Evolutionary conservation across 1,284 basidiomycete species (phyloP), one percentile per base, ranked within the genome.

Genomic region (Cutaneotrichosporon dermatis): DNA sequence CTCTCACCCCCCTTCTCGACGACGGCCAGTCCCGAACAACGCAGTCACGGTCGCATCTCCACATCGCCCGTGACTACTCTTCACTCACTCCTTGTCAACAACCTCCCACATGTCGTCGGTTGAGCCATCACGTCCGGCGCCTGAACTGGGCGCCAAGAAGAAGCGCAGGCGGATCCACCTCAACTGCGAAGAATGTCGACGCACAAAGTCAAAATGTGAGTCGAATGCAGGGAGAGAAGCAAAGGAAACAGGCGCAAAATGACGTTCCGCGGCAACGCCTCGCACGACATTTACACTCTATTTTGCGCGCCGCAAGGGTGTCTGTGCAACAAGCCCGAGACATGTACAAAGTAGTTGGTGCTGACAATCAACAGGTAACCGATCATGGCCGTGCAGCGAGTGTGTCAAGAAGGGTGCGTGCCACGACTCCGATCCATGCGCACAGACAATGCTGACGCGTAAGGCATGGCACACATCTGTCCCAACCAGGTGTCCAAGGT

Each of bases 121-220:
- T 39, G 51, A 42, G 25, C 51, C 9, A 15, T 25, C 40, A 10
- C 25, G 40, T 25, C 40, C 25, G 9, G 15, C 5, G 6, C 40
- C 16, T 4, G 51, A 52, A 6, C 51, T 41, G 13, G 51, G 40
- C n/a, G 54, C 34, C 8, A 60, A 60, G 55, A 60, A 60, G 51
- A 60, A 60, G 55, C 50, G 59, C 9, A n/a, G 59, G 35, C 59
- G 59, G 39, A 60, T 60, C 46, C 60, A 64, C 42, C 55, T 64
- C 46, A 68, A 59, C 53, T 64, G 63, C 52, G 63, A 57, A 35
- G 63, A 64, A 41, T 64, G 63, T 50, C 43, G 63, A 3, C 48
- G 63, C 12, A 64, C 63, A n/a, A 64, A 64, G 49, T 58, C 63
- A 46, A 64, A 64, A 36, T 64, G 63, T 64, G 8, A 25, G 59